Base-by-base conservation (phyloP, 495 filamentous ascomycete species). In the Tuber microsphaerosporum region DNA sequence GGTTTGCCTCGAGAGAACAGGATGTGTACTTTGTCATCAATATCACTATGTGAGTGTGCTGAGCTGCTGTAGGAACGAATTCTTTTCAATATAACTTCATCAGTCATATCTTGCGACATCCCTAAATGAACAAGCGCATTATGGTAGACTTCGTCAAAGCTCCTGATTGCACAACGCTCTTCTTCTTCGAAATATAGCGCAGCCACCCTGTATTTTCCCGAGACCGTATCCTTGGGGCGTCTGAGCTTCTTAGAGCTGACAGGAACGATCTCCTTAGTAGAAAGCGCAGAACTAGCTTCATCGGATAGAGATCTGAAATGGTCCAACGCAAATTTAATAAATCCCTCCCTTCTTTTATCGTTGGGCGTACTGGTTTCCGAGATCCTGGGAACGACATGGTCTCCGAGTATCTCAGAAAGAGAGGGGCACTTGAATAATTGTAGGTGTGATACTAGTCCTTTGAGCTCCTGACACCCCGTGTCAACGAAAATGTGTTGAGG, bases 201-300 rank as follows among this genome's bases (percentile, higher is more conserved):
- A 10, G 41, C 69, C 42, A 79, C 41, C n/a, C n/a, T n/a, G 0
- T 14, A 0, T 0, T 72, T 65, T 20, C 51, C 20, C 69, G 56
- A 70, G 34, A 82, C 76, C 2, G 61, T 70, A 34, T 82, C 71
- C 12, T 19, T 16, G 12, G 80, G 80, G 5, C 65, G 45, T n/a
- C 46, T 79, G 31, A 77, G 71, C 14, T 72, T 22, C 22, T 17
- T 19, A 7, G 31, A 20, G 16, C n/a, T 10, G 22, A 83, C 76
- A 26, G 82, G 83, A 34, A 84, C 73, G 45, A 84, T 81, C n/a
- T 81, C 71, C 4, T 76, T 71, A 26, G 7, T 10, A 26, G 76
- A 75, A 41, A 84, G 75, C 12, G 31, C 70, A 0, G 16, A 17
- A 31, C 5, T 42, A 14, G 70, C 78, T 39, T 71, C 12, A 20